A percentile compares a stretch with the other conserved stretches of the same genome.
Conservation (phyloP, 257 asterid species). For the Eucommia ulmoides region DNA sequence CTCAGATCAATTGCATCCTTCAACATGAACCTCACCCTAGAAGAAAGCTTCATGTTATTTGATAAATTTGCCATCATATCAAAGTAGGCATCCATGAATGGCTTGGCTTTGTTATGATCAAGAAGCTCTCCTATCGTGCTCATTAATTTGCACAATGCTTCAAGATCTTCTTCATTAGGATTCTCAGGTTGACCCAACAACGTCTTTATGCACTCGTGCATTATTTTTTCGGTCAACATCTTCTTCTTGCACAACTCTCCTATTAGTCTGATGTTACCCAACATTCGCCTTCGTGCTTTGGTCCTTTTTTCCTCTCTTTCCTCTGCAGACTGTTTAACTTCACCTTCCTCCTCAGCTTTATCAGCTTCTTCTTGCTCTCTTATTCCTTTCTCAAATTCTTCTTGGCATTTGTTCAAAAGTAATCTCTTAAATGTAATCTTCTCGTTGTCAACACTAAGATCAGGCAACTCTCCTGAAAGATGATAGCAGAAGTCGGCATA, state of each 20-base stretch:
- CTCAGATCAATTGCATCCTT: conserved; percentile 85
- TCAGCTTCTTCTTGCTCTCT: conserved; percentile 89
- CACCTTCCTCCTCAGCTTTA: conserved; percentile 75
- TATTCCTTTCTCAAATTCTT: conserved; percentile 88
- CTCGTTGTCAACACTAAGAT: conserved; percentile 51
- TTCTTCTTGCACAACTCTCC: conserved; percentile 91
- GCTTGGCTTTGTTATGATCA: conserved; percentile 77
- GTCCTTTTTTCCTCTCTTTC: conserved; percentile 89
- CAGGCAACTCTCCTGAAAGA: conserved; percentile 76
- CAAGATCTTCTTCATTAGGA: conserved; percentile 86
- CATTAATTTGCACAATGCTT: conserved; percentile 92
- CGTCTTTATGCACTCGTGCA: conserved; percentile 79
- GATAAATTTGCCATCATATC: conserved; percentile 49
- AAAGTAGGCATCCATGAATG: conserved; percentile 62
- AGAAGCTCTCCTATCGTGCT: conserved; percentile 95
- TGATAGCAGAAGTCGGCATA: conserved; percentile 80
- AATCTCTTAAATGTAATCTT: conserved; percentile 79
- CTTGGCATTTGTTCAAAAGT: conserved; percentile 84
- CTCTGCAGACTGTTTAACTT: conserved; percentile 48
- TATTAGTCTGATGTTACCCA: conserved; percentile 85
- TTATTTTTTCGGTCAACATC: conserved; percentile 93
- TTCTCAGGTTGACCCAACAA: conserved; percentile 67
- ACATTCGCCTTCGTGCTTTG: conserved; percentile 61
- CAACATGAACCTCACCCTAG: conserved; percentile 91
- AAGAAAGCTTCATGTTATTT: conserved; percentile 66